A percentile compares a stretch with the other conserved stretches of the same genome.
phyloP scores from a whole-genome alignment of 768 basidiomycete species.

The Leccinum obscurum region DNA sequence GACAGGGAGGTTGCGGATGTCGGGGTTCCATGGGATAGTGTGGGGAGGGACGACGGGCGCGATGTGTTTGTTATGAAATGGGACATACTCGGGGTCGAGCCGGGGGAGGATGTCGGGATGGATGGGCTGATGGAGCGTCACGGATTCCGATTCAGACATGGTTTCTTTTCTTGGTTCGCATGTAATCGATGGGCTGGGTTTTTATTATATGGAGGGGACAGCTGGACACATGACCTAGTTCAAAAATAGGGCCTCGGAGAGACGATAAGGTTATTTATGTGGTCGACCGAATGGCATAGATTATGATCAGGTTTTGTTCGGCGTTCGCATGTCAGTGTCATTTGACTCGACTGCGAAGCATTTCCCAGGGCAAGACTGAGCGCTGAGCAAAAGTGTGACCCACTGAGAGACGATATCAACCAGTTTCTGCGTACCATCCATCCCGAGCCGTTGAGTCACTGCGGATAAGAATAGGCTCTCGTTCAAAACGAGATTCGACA shows the following conservation, averaged over 20 bases:
- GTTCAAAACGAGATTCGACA: too few species aligned
- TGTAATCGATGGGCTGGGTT: neutral
- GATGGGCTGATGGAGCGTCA: constrained; percentile 45
- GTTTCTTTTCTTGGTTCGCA: neutral
- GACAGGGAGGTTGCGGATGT: constrained; percentile 48
- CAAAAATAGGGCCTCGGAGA: constrained; percentile 5
- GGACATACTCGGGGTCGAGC: constrained; percentile 64
- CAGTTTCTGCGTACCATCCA: neutral
- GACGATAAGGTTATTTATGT: neutral
- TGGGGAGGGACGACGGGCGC: constrained; percentile 48
- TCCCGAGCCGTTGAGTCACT: neutral
- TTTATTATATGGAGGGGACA: constrained; percentile 1
- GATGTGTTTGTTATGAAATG: constrained; percentile 54
- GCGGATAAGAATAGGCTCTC: neutral
- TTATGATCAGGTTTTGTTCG: neutral
- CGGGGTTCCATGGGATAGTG: constrained; percentile 59
- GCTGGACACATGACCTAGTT: constrained; percentile 16
- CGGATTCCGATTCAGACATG: constrained; percentile 11
- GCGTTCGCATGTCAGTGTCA: neutral
- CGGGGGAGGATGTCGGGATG: constrained; percentile 56
- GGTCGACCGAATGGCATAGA: neutral
- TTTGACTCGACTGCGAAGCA: neutral
- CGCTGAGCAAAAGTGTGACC: neutral
- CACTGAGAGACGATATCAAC: neutral
- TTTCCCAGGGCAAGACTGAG: neutral